Conservation (phyloP, 1,284 basidiomycete species). For the Tetrapyrgos nigripes region DNA sequence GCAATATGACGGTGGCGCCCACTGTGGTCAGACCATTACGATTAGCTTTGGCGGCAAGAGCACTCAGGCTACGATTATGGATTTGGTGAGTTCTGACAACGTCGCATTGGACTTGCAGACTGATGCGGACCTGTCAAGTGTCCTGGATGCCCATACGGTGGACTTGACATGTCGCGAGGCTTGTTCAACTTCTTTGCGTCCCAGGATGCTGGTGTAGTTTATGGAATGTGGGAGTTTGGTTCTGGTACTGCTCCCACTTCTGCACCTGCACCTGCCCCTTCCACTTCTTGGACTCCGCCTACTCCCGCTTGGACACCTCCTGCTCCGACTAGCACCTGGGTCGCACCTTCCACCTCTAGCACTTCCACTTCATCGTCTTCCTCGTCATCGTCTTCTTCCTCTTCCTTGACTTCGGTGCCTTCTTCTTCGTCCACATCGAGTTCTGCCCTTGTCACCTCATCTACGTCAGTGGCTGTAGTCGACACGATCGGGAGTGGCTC, state of each 20-base stretch:
- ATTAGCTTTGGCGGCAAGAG: slow-evolving; percentile 72
- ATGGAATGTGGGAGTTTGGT: slow-evolving; percentile 62
- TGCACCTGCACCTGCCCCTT: neutral
- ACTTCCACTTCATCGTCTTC: neutral
- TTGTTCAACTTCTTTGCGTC: slow-evolving; percentile 67
- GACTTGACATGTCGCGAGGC: slow-evolving; percentile 75
- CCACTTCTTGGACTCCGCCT: slow-evolving; percentile 1
- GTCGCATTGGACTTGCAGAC: neutral
- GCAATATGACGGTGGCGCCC: slow-evolving; percentile 58
- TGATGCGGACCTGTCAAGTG: slow-evolving; percentile 48
- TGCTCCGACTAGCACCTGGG: slow-evolving; percentile 1
- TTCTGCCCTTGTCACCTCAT: neutral
- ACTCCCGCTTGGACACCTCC: slow-evolving; percentile 9
- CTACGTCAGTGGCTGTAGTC: neutral
- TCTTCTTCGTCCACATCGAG: slow-evolving; percentile 3
- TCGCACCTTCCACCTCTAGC: slow-evolving; percentile 5
- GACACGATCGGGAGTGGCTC: neutral
- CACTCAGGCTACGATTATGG: slow-evolving; percentile 68
- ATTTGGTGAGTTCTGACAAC: slow-evolving; percentile 54
- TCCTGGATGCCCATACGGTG: slow-evolving; percentile 68
- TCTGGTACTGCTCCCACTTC: slow-evolving; percentile 25
- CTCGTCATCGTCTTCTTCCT: slow-evolving; percentile 1
- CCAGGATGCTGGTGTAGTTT: slow-evolving; percentile 54
- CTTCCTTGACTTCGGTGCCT: neutral
- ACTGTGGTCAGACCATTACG: slow-evolving; percentile 73